Evolutionary conservation across 768 basidiomycete genomes (phyloP).

Genomic region (Artomyces pyxidatus): DNA sequence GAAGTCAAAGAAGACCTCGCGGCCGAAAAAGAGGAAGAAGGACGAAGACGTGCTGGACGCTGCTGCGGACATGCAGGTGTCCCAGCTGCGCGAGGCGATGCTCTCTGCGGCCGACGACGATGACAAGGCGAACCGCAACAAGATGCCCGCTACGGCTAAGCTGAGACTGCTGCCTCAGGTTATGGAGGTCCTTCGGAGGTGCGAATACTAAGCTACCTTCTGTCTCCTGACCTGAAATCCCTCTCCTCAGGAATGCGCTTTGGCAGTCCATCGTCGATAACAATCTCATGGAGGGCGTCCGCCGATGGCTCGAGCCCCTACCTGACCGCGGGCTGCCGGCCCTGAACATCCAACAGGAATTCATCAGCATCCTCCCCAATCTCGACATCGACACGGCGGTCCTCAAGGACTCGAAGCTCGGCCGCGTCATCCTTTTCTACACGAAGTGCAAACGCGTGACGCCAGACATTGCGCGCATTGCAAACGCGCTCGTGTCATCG

Average conservation of each 20-base stretch:
- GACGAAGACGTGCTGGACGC: slow-evolving; percentile 80
- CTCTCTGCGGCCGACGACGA: slow-evolving; percentile 80
- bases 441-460: slow-evolving; percentile 90
- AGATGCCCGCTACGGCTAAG: slow-evolving; percentile 78
- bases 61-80: slow-evolving; percentile 87
- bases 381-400: slow-evolving; percentile 90
- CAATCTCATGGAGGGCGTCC: slow-evolving; percentile 84
- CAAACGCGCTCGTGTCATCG: slow-evolving; percentile 71
- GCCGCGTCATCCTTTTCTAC: slow-evolving; percentile 89
- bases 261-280: slow-evolving; percentile 93
- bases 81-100: slow-evolving; percentile 85
- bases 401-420: slow-evolving; percentile 86
- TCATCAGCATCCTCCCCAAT: slow-evolving; percentile 75
- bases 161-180: slow-evolving; percentile 81
- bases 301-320: slow-evolving; percentile 89
- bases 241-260: slow-evolving; percentile 55
- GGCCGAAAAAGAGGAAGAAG: slow-evolving; percentile 64
- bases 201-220: slow-evolving; percentile 20
- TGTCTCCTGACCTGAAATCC: slow-evolving; percentile 7
- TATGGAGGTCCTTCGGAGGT: slow-evolving; percentile 92
- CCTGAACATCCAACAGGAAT: slow-evolving; percentile 89
- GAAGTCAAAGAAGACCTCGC: slow-evolving; percentile 64
- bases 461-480: slow-evolving; percentile 70
- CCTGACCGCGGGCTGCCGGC: slow-evolving; percentile 90
- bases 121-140: slow-evolving; percentile 67